phyloP scores from a whole-genome alignment of 306 rosid genomes.

The Ceratonia siliqua region DNA sequence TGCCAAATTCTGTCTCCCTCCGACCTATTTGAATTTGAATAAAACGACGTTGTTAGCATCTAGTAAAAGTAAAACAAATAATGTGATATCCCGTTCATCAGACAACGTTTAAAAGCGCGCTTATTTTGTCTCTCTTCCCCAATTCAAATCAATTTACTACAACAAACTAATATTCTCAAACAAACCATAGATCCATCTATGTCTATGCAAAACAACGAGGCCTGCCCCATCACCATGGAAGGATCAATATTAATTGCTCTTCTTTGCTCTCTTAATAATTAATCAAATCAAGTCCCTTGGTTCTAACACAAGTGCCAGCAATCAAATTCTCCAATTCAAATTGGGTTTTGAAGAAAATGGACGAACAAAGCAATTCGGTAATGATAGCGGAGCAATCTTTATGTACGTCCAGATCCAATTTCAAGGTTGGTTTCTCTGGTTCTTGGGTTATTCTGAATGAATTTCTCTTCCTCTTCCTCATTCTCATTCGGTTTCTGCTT shows the following conservation, averaged over 20 bases:
- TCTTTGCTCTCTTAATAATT: neutral
- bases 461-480: neutral
- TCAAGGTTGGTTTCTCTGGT: slow-evolving; percentile 45
- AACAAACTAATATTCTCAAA: neutral
- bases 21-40: neutral
- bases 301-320: too few species aligned
- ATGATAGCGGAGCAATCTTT: slow-evolving; percentile 11
- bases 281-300: neutral
- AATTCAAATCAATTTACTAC: slow-evolving; percentile 33
- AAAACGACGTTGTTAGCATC: neutral
- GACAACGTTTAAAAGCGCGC: slow-evolving; percentile 35
- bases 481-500: neutral
- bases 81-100: neutral
- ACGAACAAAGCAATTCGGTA: slow-evolving; percentile 34
- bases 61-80: neutral
- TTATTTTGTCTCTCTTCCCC: neutral
- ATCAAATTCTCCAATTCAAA: neutral
- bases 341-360: slow-evolving; percentile 35
- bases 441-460: slow-evolving; percentile 7
- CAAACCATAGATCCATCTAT: slow-evolving; percentile 15
- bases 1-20: neutral
- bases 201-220: neutral
- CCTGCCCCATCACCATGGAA: slow-evolving; percentile 8
- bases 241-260: neutral
- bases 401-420: slow-evolving; percentile 37